Evolutionary conservation across 768 basidiomycete species (phyloP).

Genomic region (Solioccasus polychromus): DNA sequence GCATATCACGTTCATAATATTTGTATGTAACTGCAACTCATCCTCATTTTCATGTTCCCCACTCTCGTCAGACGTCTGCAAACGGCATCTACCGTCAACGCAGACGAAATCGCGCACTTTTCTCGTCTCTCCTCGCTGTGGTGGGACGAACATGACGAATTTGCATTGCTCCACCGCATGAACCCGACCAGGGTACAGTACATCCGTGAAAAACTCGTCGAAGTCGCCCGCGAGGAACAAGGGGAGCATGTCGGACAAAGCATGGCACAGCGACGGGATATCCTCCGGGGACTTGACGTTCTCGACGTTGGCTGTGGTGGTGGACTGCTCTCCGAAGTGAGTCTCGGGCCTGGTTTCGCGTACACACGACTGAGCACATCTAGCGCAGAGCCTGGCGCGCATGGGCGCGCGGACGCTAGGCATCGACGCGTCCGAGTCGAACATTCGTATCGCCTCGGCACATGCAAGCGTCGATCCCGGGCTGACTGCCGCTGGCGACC

Average conservation of each 20-base stretch:
- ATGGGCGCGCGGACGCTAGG: conserved; percentile 85
- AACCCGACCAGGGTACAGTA: conserved; percentile 87
- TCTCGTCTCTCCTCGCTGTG: conserved; percentile 85
- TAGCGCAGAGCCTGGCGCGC: conserved; percentile 74
- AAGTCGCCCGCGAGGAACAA: conserved; percentile 55
- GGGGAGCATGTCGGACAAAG: conserved; percentile 32
- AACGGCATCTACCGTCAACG: conserved; percentile 49
- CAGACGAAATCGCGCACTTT: conserved; percentile 84
- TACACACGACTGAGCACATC: neutral
- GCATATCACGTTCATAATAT: conserved; percentile 19
- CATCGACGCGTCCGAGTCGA: conserved; percentile 88
- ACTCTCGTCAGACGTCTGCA: conserved; percentile 17
- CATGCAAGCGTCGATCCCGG: conserved; percentile 79
- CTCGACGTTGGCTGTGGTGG: conserved; percentile 97
- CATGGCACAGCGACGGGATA: conserved; percentile 29
- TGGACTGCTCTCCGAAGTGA: conserved; percentile 86
- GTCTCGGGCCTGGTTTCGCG: neutral
- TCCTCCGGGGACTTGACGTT: conserved; percentile 64
- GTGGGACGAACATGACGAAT: conserved; percentile 96
- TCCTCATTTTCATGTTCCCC: neutral
- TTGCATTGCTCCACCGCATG: conserved; percentile 87
- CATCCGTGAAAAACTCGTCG: conserved; percentile 71
- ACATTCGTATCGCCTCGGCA: conserved; percentile 78
- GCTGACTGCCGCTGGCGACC: conserved; percentile 37
- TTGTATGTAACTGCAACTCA: conserved; percentile 19